phyloP scores from a whole-genome alignment of 1,139 yeast species.

The Yamadazyma siamensis region DNA sequence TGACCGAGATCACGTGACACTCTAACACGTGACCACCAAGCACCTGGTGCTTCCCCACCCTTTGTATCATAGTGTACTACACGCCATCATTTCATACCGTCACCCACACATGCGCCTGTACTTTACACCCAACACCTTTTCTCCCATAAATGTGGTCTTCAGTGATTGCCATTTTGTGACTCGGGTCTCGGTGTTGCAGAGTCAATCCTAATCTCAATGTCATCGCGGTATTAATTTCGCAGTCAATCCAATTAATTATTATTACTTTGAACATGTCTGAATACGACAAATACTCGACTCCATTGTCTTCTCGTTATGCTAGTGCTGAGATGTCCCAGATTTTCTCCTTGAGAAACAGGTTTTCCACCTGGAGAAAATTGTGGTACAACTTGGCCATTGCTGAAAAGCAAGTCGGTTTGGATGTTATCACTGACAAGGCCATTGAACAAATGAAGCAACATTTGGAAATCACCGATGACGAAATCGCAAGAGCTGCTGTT shows the following conservation, averaged over 20 bases:
- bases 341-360: conserved; percentile 90
- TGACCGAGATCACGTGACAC: too few species aligned
- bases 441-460: conserved; percentile 78
- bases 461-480: conserved; percentile 85
- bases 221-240: conserved; percentile 1
- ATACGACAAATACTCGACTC: conserved; percentile 79
- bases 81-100: too few species aligned
- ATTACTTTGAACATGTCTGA: conserved; percentile 24
- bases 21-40: too few species aligned
- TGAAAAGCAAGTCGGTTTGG: conserved; percentile 85
- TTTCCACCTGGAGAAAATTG: conserved; percentile 96
- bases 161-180: too few species aligned
- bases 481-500: conserved; percentile 79
- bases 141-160: too few species aligned
- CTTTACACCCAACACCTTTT: too few species aligned
- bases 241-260: not conserved
- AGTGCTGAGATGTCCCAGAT: conserved; percentile 93
- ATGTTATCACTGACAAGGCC: conserved; percentile 85
- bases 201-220: not conserved
- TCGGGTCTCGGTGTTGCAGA: too few species aligned
- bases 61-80: too few species aligned
- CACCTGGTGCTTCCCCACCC: too few species aligned
- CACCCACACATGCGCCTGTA: too few species aligned
- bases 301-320: conserved; percentile 94
- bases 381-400: conserved; percentile 97